Percentiles rank a stretch among this genome's conserved stretches.
Evolutionary conservation across 257 asterid species (phyloP).

Genomic region (Lavandula angustifolia): DNA sequence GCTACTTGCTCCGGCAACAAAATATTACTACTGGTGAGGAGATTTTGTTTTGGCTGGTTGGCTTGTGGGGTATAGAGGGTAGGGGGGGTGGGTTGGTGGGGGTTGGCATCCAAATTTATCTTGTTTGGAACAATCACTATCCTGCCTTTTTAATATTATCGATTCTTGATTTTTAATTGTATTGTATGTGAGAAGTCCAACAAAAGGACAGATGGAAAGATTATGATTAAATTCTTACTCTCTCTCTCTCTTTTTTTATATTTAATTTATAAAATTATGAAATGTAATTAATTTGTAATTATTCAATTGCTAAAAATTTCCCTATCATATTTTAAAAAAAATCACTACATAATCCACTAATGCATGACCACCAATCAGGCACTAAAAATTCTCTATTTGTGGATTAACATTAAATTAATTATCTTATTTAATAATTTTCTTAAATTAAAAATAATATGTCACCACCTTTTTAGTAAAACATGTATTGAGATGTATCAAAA

Average conservation of each 20-base stretch:
- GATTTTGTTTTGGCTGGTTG: slow-evolving; percentile 12
- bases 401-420: too few relatives aligned
- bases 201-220: slow-evolving; percentile 29
- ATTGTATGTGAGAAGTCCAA: neutral
- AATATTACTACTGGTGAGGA: slow-evolving; percentile 29
- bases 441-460: too few relatives aligned
- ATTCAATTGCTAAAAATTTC: too few relatives aligned
- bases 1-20: slow-evolving; percentile 66
- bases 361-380: too few relatives aligned
- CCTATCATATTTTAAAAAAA: too few relatives aligned
- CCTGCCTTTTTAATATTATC: neutral
- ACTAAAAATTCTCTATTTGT: too few relatives aligned
- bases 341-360: too few relatives aligned
- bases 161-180: neutral
- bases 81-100: slow-evolving; percentile 50
- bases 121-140: slow-evolving; percentile 30
- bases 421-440: too few relatives aligned
- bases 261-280: neutral
- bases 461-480: too few relatives aligned
- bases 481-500: too few relatives aligned
- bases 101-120: slow-evolving; percentile 85
- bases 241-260: too few relatives aligned
- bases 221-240: slow-evolving; percentile 29
- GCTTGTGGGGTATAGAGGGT: slow-evolving; percentile 7
- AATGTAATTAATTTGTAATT: neutral